Evolutionary conservation across 2,329 filamentous ascomycete species (phyloP).

Genomic region (Boeremia lycopersici): DNA sequence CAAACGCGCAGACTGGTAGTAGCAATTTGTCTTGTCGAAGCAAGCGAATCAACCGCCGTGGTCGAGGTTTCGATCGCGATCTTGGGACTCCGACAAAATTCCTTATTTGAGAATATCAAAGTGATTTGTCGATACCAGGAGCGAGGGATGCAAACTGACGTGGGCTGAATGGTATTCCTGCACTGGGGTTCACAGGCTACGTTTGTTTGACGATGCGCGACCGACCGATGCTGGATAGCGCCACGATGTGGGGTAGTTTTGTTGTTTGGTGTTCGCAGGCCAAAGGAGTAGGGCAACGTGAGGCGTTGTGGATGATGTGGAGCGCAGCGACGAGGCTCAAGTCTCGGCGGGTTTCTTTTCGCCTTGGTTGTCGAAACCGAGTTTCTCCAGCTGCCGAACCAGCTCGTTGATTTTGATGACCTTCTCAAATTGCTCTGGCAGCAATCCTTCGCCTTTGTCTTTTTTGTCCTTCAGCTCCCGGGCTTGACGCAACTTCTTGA

Average conservation of each 20-base stretch:
- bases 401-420: conserved; percentile 97
- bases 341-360: conserved; percentile 62
- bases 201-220: background rate
- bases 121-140: background rate
- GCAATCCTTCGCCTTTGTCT: conserved; percentile 78
- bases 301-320: background rate
- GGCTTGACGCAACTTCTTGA: conserved; percentile 94
- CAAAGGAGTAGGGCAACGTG: background rate
- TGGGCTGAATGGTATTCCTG: background rate
- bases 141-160: background rate
- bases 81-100: too few relatives aligned
- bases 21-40: background rate
- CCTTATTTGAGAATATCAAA: background rate
- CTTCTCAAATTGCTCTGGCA: conserved; percentile 96
- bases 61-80: too few relatives aligned
- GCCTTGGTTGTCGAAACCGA: conserved; percentile 83
- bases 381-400: conserved; percentile 80
- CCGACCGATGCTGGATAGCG: background rate
- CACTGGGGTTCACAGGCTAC: background rate
- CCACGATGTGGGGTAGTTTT: background rate
- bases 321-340: conserved; percentile 20
- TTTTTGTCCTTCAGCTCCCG: conserved; percentile 90
- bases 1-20: background rate
- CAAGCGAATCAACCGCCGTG: too few relatives aligned
- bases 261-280: background rate